phyloP scores from a whole-genome alignment of 2,329 filamentous ascomycete species.

The Didymellaceae sp. region DNA sequence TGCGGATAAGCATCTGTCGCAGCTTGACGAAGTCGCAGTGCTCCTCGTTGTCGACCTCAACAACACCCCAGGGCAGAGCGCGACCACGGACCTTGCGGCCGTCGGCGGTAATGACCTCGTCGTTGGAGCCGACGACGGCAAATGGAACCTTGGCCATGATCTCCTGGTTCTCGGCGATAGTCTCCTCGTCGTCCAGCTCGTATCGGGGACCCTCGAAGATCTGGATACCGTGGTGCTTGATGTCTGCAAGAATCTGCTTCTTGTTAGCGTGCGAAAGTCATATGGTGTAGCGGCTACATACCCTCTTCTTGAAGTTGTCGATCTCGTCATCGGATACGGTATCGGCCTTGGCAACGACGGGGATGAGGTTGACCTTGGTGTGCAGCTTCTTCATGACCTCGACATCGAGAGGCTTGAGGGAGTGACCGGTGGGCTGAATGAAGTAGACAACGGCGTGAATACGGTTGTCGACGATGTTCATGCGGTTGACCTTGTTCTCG shows the following conservation, averaged over 20 bases:
- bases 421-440: constrained; percentile 98
- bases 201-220: constrained; percentile 99
- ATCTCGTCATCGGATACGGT: constrained; percentile 98
- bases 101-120: constrained; percentile 88
- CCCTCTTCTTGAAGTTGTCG: constrained; percentile 90
- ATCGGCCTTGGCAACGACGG: constrained; percentile 98
- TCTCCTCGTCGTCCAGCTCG: constrained; percentile 98
- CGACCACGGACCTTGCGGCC: constrained; percentile 95
- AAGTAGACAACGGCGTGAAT: constrained; percentile 99
- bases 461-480: constrained; percentile 99
- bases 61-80: constrained; percentile 96
- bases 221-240: constrained; percentile 95
- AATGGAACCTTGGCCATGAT: constrained; percentile 99
- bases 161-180: constrained; percentile 99
- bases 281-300: constrained; percentile 59
- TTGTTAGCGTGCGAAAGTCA: constrained; percentile 19
- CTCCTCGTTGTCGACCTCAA: constrained; percentile 99
- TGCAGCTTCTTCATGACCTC: constrained; percentile 99
- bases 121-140: constrained; percentile 94
- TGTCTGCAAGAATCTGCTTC: constrained; percentile 88
- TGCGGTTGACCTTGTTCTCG: constrained; percentile 99
- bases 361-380: constrained; percentile 99
- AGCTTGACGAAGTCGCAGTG: constrained; percentile 99
- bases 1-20: constrained; percentile 99
- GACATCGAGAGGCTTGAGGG: constrained; percentile 96